Evolutionary conservation across 2,329 filamentous ascomycete genomes (phyloP).

Genomic region (Chaetomium olivaceum): DNA sequence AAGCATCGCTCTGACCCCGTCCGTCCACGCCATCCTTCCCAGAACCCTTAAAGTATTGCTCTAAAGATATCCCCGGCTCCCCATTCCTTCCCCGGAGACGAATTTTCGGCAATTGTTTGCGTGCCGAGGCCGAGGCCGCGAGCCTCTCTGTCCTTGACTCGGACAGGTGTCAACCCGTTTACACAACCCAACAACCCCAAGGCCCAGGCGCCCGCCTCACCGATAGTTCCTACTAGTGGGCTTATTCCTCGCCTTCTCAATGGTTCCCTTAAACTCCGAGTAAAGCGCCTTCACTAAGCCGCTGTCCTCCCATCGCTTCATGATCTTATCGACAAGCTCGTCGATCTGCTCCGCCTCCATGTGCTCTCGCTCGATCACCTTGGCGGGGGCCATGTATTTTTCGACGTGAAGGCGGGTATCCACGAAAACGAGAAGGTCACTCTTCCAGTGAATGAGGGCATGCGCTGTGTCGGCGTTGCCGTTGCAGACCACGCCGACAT

Average conservation of each 20-base stretch:
- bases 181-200: neutral
- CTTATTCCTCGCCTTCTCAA: conserved; percentile 58
- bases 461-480: conserved; percentile 67
- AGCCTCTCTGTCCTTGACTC: neutral
- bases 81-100: no score
- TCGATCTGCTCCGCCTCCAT: conserved; percentile 61
- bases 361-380: conserved; percentile 61
- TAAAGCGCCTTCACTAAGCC: conserved; percentile 64
- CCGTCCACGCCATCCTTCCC: neutral
- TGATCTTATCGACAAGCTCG: conserved; percentile 62
- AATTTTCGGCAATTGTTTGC: no score
- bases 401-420: conserved; percentile 59
- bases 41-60: neutral
- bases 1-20: neutral
- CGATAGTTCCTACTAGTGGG: conserved; percentile 35
- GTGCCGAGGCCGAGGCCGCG: no score
- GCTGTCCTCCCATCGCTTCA: conserved; percentile 62
- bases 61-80: neutral
- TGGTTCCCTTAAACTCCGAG: conserved; percentile 62
- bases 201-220: neutral
- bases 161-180: neutral
- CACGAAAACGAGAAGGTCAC: conserved; percentile 71
- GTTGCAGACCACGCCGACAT: conserved; percentile 44
- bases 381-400: conserved; percentile 55
- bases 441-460: conserved; percentile 73